phyloP scores from a whole-genome alignment of 495 filamentous ascomycete genomes.

The Penicillium pancosmium region DNA sequence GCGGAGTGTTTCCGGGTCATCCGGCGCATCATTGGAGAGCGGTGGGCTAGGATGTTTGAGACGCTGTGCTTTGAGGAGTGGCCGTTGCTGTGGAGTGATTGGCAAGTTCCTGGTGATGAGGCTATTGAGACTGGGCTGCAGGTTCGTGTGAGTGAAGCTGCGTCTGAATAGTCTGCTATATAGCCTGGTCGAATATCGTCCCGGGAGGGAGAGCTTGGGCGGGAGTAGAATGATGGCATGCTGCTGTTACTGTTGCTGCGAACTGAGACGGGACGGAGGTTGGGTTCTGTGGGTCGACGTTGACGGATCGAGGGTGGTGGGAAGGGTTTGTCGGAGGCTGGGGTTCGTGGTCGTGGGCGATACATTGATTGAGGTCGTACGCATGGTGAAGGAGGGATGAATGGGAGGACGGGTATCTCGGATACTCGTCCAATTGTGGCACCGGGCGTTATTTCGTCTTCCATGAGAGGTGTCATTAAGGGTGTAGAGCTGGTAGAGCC shows the following conservation, averaged over 20 bases:
- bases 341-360: conserved; percentile 29
- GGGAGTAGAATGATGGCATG: conserved; percentile 26
- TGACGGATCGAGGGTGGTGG: conserved; percentile 11
- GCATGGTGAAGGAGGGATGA: conserved; percentile 23
- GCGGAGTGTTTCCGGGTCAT: conserved; percentile 50
- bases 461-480: conserved; percentile 4
- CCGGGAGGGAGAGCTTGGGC: conserved; percentile 20
- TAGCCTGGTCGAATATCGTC: conserved; percentile 21
- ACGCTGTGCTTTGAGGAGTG: conserved; percentile 28
- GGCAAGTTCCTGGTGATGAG: conserved; percentile 16
- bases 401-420: conserved; percentile 30
- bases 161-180: conserved; percentile 26
- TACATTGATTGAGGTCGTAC: conserved; percentile 13
- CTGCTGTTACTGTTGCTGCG: conserved; percentile 36
- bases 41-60: conserved; percentile 27
- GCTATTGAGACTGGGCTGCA: conserved; percentile 30
- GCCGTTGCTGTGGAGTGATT: conserved; percentile 28
- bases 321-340: conserved; percentile 28
- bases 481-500: conserved; percentile 4
- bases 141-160: conserved; percentile 17
- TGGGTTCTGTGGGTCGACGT: conserved; percentile 26
- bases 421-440: conserved; percentile 30
- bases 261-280: conserved; percentile 30
- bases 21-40: conserved; percentile 32
- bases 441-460: conserved; percentile 10